These are phyloP conservation scores for Alternaria rosae DNA, from an alignment of 2,329 filamentous ascomycete species.

Conservation along the genomic window DNA sequence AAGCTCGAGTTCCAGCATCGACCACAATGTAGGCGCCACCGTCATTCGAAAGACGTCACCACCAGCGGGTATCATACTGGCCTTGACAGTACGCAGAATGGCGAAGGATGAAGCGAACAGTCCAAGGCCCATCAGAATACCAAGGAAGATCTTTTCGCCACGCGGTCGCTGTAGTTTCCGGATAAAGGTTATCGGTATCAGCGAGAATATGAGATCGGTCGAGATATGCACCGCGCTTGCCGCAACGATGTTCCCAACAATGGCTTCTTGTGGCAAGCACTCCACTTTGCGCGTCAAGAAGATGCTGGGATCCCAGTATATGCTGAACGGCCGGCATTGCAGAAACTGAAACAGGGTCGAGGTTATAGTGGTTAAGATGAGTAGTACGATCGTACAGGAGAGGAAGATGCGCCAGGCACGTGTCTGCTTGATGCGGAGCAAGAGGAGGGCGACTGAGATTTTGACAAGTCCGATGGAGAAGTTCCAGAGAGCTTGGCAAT, in stretches of 20 bases:
- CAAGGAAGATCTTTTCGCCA: conserved; percentile 33
- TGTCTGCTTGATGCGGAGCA: conserved; percentile 31
- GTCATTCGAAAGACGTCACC: conserved; percentile 29
- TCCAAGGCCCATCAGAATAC: conserved; percentile 32
- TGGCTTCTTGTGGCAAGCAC: conserved; percentile 24
- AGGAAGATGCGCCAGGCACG: conserved; percentile 31
- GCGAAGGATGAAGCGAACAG: conserved; percentile 31
- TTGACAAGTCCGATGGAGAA: conserved; percentile 37
- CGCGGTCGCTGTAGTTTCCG: conserved; percentile 28
- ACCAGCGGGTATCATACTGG: conserved; percentile 24
- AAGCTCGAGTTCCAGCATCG: conserved; percentile 35
- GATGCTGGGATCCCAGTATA: conserved; percentile 35
- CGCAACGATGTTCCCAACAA: conserved; percentile 33
- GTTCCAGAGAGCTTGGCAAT: conserved; percentile 36
- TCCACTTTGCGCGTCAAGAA: conserved; percentile 12
- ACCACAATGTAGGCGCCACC: conserved; percentile 32
- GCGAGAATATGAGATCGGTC: conserved; percentile 29
- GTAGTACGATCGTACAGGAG: conserved; percentile 22
- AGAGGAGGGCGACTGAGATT: conserved; percentile 31
- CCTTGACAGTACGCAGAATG: conserved; percentile 29
- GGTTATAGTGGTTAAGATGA: conserved; percentile 22
- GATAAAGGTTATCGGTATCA: conserved; percentile 33
- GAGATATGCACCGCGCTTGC: conserved; percentile 27
- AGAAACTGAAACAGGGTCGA: conserved; percentile 35
- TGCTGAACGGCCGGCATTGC: conserved; percentile 34